Conservation (phyloP, 2,329 filamentous ascomycete species). For the Diplodia seriata region DNA sequence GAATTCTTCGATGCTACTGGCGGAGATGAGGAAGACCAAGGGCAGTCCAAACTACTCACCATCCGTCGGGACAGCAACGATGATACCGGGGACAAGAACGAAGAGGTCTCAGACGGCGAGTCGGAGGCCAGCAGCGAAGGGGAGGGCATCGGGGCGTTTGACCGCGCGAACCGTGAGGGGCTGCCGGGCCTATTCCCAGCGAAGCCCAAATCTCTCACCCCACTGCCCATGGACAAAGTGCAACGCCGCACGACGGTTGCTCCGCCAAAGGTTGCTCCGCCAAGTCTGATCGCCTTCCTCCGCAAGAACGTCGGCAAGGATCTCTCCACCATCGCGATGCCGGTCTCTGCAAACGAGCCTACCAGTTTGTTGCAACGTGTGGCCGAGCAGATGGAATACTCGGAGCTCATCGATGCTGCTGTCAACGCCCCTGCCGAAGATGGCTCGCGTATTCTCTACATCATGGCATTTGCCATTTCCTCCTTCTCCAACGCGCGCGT, state of each 20-base stretch:
- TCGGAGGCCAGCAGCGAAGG: constrained; percentile 70
- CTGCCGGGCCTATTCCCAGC: constrained; percentile 69
- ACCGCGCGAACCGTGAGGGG: constrained; percentile 44
- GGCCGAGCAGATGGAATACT: constrained; percentile 91
- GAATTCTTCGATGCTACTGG: constrained; percentile 95
- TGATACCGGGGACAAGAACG: constrained; percentile 62
- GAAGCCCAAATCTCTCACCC: constrained; percentile 76
- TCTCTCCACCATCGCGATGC: constrained; percentile 95
- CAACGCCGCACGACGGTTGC: constrained; percentile 73
- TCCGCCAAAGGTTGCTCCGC: constrained; percentile 77
- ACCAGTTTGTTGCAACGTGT: constrained; percentile 85
- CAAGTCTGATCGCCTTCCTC: constrained; percentile 90
- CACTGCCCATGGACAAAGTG: constrained; percentile 76
- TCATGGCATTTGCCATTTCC: constrained; percentile 90
- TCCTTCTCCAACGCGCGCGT: constrained; percentile 81
- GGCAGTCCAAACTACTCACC: constrained; percentile 70
- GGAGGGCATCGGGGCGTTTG: constrained; percentile 55
- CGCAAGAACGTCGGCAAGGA: constrained; percentile 99
- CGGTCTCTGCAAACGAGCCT: constrained; percentile 94
- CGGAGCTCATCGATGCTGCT: constrained; percentile 77
- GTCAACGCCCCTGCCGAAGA: constrained; percentile 59
- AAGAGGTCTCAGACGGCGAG: constrained; percentile 58
- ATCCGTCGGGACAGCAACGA: constrained; percentile 76
- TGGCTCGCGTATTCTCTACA: constrained; percentile 78
- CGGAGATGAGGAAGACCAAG: constrained; percentile 43